Percentiles rank a stretch among this genome's conserved stretches.
Conservation (phyloP, 2,329 filamentous ascomycete species). For the Pestalotiopsis sp. region DNA sequence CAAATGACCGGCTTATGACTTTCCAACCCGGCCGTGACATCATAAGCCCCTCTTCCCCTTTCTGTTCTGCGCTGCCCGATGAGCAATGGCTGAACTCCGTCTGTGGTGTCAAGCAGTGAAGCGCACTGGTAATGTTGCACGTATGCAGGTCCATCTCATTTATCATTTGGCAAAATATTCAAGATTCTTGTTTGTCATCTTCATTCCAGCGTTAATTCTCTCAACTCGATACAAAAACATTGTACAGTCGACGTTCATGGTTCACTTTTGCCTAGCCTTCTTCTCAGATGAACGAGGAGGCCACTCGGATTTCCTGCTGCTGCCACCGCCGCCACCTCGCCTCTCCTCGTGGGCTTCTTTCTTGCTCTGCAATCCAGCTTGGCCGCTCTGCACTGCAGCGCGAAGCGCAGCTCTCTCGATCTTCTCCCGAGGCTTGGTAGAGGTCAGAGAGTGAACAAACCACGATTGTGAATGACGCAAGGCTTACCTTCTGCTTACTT, state of each 20-base stretch:
- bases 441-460: neutral
- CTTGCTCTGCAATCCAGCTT: neutral
- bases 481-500: neutral
- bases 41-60: too few species aligned
- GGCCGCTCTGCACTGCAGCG: neutral
- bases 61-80: too few species aligned
- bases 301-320: neutral
- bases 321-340: neutral
- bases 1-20: too few species aligned
- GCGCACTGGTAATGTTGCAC: too few species aligned
- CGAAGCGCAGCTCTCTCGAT: neutral
- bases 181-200: neutral
- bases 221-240: neutral
- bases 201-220: neutral
- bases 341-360: neutral
- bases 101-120: too few species aligned
- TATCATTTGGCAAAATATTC: too few species aligned
- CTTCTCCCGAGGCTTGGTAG: neutral
- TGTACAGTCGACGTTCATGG: neutral
- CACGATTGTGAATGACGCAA: neutral
- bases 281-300: neutral
- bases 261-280: neutral
- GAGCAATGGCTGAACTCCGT: too few species aligned
- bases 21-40: too few species aligned
- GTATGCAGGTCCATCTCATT: too few species aligned